Evolutionary conservation across 2,329 filamentous ascomycete species (phyloP).

Genomic region (Xylaria sp.): DNA sequence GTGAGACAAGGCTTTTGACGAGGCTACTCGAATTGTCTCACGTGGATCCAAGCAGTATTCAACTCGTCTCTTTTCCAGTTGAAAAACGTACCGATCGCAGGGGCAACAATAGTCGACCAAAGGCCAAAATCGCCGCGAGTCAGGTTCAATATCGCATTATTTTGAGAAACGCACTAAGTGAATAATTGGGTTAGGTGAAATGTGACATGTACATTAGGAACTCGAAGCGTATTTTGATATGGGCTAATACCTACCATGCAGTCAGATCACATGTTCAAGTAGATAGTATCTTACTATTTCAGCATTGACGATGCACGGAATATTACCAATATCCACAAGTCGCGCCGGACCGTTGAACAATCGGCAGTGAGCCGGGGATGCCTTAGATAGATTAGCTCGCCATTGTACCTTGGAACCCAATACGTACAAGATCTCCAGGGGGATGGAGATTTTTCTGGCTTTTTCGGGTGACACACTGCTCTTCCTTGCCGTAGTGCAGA

Average conservation of each 20-base stretch:
- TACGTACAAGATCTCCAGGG: constrained; percentile 34
- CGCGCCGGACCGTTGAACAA: neutral
- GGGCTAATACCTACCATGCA: neutral
- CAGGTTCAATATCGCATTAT: constrained; percentile 1
- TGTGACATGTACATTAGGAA: neutral
- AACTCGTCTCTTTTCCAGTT: neutral
- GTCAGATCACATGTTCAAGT: constrained; percentile 1
- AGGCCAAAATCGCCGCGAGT: constrained; percentile 5
- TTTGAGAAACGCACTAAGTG: neutral
- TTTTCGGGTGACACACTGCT: constrained; percentile 16
- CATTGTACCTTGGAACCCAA: constrained; percentile 11
- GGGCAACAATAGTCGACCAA: neutral
- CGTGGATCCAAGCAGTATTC: constrained; percentile 1
- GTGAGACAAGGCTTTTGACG: constrained; percentile 26
- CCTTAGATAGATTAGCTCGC: constrained; percentile 6
- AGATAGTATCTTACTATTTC: neutral
- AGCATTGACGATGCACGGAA: neutral
- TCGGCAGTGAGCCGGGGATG: constrained; percentile 15
- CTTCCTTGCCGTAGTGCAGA: constrained; percentile 19
- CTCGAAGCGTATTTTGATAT: neutral
- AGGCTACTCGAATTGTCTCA: constrained; percentile 20
- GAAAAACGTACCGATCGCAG: too few relatives aligned
- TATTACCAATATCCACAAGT: constrained; percentile 8
- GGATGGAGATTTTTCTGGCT: constrained; percentile 1
- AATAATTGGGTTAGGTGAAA: constrained; percentile 15